Base-by-base conservation (phyloP, 2,329 filamentous ascomycete genomes). In the Xylariaceae sp. region DNA sequence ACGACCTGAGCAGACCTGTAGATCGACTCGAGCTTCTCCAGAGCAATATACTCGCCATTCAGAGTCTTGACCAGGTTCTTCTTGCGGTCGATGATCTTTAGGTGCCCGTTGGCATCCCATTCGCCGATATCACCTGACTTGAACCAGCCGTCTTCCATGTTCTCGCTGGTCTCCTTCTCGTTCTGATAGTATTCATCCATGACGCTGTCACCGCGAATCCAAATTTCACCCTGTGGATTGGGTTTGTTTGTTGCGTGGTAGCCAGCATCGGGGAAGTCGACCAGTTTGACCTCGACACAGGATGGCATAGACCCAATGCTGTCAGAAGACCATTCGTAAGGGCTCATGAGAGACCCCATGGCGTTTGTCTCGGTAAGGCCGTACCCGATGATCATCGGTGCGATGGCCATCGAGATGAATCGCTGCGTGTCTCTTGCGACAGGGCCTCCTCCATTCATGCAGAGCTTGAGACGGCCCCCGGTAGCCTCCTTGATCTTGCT, bases 401-500 rank as follows among this genome's bases (percentile, higher is more conserved):
- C 83, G 49, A 94, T 86, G 32, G 83, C 82, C 72, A 92, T 79
- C 27, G 86, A 93, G 53, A 94, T 79, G 70, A 94, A 94, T 37
- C 76, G 76, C 55, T 89, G 83, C 0, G 87, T 94, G 31, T 93
- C 86, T 61, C 83, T 86, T 19, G 86, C 76, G 28, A 94, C 74
- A 5, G 87, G 86, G 1, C 87, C 87, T 56, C 86, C 87, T 39
- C 87, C 87, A 56, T 87, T 92, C 76, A 94, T 71, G 63, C 82
- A 83, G 32, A 94, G 75, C 50, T 85, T 80, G 43, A 94, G 67
- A 39, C 75, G 73, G 32, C 87, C 87, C 55, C 87, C 87, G 3
- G 87, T 94, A 11, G 86, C 86, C 50, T 92, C 86, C 64, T 87
- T 89, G 56, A 94, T 75, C 68, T 93, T 93, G 65, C 86, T 89